Conservation (phyloP, 495 filamentous ascomycete species). For the Neurospora intermedia region DNA sequence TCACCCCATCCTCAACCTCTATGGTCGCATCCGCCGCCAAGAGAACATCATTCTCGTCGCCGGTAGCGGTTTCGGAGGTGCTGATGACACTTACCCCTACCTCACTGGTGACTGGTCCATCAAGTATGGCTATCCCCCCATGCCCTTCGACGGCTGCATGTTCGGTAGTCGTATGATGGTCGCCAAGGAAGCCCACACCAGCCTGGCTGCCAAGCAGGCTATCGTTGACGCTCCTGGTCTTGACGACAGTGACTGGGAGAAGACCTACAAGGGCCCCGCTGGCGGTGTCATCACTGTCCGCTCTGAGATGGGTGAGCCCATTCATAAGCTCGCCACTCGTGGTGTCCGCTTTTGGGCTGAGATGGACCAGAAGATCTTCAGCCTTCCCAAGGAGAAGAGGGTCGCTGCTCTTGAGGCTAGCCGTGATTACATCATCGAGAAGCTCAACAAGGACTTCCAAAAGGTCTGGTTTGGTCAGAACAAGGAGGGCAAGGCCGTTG, state of each 20-base stretch:
- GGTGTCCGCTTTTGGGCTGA: constrained; percentile 95
- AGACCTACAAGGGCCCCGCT: constrained; percentile 85
- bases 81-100: constrained; percentile 89
- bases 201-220: constrained; percentile 84
- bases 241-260: constrained; percentile 86
- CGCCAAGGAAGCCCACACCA: constrained; percentile 90
- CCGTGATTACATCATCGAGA: constrained; percentile 90
- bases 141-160: constrained; percentile 87
- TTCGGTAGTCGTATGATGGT: constrained; percentile 93
- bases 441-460: constrained; percentile 95
- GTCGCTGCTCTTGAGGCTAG: constrained; percentile 85
- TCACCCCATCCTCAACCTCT: constrained; percentile 84
- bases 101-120: constrained; percentile 79
- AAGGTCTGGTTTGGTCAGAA: constrained; percentile 98
- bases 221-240: constrained; percentile 86
- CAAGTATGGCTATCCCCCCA: constrained; percentile 76
- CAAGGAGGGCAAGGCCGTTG: constrained; percentile 68
- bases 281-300: constrained; percentile 95
- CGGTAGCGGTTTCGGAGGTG: constrained; percentile 84
- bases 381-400: constrained; percentile 87
- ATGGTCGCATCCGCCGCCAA: constrained; percentile 68
- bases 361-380: constrained; percentile 97
- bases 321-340: constrained; percentile 93
- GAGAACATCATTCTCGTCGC: constrained; percentile 82
- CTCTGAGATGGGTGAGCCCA: constrained; percentile 98